These are phyloP conservation scores for Rhododendron griersonianum DNA, from an alignment of 148 eudicot species.

Conservation along the genomic window DNA sequence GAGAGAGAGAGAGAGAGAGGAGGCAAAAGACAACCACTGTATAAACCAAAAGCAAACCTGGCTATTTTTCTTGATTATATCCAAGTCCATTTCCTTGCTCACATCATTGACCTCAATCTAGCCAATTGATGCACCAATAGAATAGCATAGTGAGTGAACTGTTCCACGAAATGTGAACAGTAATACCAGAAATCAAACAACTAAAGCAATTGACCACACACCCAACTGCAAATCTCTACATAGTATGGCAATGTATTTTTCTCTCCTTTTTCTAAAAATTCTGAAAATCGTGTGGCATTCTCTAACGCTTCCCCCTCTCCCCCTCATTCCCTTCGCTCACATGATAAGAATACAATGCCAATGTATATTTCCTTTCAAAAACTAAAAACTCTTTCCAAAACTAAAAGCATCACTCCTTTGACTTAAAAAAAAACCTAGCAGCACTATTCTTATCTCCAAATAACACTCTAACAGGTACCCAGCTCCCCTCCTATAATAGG, in stretches of 20 bases:
- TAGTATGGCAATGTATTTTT: neutral
- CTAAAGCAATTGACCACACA: neutral
- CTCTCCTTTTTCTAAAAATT: neutral
- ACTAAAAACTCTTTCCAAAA: neutral
- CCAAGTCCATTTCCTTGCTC: constrained; percentile 99
- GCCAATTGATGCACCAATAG: constrained; percentile 7
- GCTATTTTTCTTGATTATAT: constrained; percentile 86
- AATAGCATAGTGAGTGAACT: neutral
- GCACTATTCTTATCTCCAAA: neutral
- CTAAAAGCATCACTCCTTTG: neutral
- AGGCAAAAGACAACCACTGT: neutral
- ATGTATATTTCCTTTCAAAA: neutral
- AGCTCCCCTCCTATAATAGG: neutral
- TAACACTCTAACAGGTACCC: neutral
- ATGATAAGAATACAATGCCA: neutral
- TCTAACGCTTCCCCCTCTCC: neutral
- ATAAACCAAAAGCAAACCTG: constrained; percentile 44
- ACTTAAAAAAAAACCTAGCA: neutral
- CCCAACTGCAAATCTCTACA: neutral
- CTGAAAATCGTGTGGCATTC: neutral
- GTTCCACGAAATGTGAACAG: neutral
- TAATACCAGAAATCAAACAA: constrained; percentile 1
- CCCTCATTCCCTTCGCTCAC: neutral
- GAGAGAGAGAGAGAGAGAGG: neutral
- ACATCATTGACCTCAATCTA: constrained; percentile 98